Base-by-base conservation (phyloP, 1,284 basidiomycete species). In the Ceratobasidium sp. region DNA sequence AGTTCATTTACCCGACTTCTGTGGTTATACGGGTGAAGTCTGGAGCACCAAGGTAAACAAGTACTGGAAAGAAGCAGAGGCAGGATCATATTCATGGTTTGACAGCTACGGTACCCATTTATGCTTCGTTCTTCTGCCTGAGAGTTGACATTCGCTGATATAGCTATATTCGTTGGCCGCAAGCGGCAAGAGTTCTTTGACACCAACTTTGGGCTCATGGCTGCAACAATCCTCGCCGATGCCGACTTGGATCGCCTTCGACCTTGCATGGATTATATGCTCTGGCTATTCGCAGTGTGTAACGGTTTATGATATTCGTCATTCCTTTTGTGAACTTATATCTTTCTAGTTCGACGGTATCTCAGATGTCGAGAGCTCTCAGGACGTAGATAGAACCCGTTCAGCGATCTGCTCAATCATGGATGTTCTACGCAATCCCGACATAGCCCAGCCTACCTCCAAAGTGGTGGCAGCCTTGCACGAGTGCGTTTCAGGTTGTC, bases 211-310 rank as follows among this genome's bases (percentile, higher is more conserved):
- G 86, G 86, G 74, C 80, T 85, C 4, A 86, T 86, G 71, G 85
- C 85, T 6, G 84, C 84, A n/a, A 82, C 86, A 75, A 83, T 82
- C 75, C 87, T 86, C 78, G 84, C 86, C 5, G 84, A 87, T 58
- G 86, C 86, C 31, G 85, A 86, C 78, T 58, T 81, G 17, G 76
- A 80, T 13, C 86, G 86, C 66, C 83, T 86, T 31, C 83, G 81
- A 10, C 87, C 85, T 4, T 84, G 86, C 78, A 82, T 86, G 47
- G 83, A 84, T 42, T 87, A 87, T 78, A 86, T 85, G 81, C 82
- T 86, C 37, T 87, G 85, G 86, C 85, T 86, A 23, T 87, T 86
- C 78, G 83, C 85, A 13, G 86, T 87, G 73, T 26, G 83, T 80
- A 61, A 65, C 60, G 45, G 71, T 39, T 8, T 23, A 35, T n/a